phyloP scores from a whole-genome alignment of 2,329 filamentous ascomycete species.

The Colletotrichum neosansevieriae region DNA sequence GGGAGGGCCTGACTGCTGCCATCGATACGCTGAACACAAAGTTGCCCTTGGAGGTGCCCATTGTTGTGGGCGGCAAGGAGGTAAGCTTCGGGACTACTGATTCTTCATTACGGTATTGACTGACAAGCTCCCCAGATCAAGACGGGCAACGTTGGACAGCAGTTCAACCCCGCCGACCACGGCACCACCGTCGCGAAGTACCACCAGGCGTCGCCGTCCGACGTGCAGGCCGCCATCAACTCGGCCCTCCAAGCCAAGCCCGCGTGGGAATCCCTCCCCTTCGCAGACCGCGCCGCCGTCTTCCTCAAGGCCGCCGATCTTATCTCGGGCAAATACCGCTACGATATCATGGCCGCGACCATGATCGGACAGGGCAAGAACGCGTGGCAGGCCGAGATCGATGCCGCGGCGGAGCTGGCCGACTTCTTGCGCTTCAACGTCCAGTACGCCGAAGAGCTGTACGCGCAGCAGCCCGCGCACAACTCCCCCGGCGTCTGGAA shows the following conservation, averaged over 20 bases:
- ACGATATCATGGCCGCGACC: conserved; percentile 95
- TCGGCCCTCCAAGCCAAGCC: conserved; percentile 87
- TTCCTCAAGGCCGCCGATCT: conserved; percentile 97
- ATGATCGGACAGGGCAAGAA: conserved; percentile 99
- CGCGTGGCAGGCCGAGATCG: conserved; percentile 99
- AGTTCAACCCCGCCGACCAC: conserved; percentile 88
- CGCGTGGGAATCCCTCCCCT: conserved; percentile 87
- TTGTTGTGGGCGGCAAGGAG: conserved; percentile 86
- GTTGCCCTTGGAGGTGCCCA: conserved; percentile 81
- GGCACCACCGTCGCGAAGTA: conserved; percentile 82
- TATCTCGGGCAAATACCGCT: conserved; percentile 91
- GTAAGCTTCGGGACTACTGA: conserved; percentile 57
- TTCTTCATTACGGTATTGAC: neutral
- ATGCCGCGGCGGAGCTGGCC: conserved; percentile 89
- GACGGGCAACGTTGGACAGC: conserved; percentile 73
- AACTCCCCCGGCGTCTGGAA: conserved; percentile 91
- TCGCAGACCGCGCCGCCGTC: conserved; percentile 89
- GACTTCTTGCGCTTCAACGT: conserved; percentile 97
- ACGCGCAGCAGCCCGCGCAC: conserved; percentile 87
- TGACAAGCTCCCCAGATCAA: conserved; percentile 65
- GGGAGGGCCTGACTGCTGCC: conserved; percentile 80
- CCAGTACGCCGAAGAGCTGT: conserved; percentile 91
- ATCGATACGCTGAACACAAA: conserved; percentile 76
- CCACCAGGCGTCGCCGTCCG: conserved; percentile 80
- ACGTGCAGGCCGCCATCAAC: conserved; percentile 85